Evolutionary conservation across 352 stramenopile species (phyloP).

Genomic region (Phytophthora colocasiae): DNA sequence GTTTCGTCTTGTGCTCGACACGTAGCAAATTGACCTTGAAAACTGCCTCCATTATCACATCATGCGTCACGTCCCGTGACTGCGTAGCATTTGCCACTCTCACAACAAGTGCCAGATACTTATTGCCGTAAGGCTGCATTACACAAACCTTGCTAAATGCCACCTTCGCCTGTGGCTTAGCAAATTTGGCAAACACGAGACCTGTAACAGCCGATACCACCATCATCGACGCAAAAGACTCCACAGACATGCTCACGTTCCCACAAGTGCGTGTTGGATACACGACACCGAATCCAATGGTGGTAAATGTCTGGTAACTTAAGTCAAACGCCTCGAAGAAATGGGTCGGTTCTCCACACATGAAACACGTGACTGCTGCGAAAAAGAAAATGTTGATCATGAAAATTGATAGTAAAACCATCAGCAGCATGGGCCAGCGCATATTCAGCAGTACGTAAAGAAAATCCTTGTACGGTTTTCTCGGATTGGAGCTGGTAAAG

Average conservation of each 20-base stretch:
- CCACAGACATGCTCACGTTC: slow-evolving; percentile 75
- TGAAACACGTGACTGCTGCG: slow-evolving; percentile 47
- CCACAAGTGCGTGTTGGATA: slow-evolving; percentile 71
- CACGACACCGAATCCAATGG: slow-evolving; percentile 83
- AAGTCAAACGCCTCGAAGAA: slow-evolving; percentile 76
- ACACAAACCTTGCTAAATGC: slow-evolving; percentile 84
- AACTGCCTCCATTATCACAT: slow-evolving; percentile 85
- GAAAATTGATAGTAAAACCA: slow-evolving; percentile 68
- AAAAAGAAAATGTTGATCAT: slow-evolving; percentile 74
- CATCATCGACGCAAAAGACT: slow-evolving; percentile 87
- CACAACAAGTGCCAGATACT: slow-evolving; percentile 78
- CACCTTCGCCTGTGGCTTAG: slow-evolving; percentile 78
- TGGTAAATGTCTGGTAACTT: slow-evolving; percentile 89
- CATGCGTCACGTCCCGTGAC: slow-evolving; percentile 79
- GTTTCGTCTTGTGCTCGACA: slow-evolving; percentile 62
- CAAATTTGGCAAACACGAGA: slow-evolving; percentile 88
- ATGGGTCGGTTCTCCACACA: slow-evolving; percentile 59
- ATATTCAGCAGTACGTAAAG: slow-evolving; percentile 86
- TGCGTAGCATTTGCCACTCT: slow-evolving; percentile 83
- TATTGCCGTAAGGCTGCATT: slow-evolving; percentile 77
- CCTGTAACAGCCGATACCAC: slow-evolving; percentile 79
- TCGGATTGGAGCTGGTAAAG: slow-evolving; percentile 65
- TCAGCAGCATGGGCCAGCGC: slow-evolving; percentile 77
- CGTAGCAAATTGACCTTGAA: slow-evolving; percentile 85
- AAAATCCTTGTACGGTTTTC: slow-evolving; percentile 83